Conservation (phyloP, 805 yeast species). For the Yamadazyma phyllophila region DNA sequence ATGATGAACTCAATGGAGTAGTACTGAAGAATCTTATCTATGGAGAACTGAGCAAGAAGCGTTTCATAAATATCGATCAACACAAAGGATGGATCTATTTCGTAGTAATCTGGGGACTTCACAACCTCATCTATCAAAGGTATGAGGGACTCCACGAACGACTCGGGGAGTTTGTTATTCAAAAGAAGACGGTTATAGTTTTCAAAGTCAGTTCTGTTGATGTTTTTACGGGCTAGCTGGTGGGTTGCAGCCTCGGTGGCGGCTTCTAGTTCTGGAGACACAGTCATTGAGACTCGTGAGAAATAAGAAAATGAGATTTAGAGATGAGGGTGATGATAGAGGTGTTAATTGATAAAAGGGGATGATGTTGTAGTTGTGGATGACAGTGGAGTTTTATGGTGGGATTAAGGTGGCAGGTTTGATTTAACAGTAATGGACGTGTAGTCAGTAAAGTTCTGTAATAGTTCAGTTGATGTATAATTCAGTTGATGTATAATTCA, state of each 20-base stretch:
- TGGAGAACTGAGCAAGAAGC: slow-evolving; percentile 3
- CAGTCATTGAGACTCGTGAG: slow-evolving; percentile 5
- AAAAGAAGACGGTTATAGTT: slow-evolving; percentile 1
- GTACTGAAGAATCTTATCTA: slow-evolving; percentile 2
- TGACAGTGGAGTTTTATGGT: no score
- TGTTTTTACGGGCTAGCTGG: background rate
- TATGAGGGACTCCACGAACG: slow-evolving; percentile 1
- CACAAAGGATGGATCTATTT: slow-evolving; percentile 5
- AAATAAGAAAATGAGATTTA: background rate
- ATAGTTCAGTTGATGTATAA: no score
- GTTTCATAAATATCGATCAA: slow-evolving; percentile 6
- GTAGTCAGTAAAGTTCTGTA: no score
- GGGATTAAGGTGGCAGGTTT: no score
- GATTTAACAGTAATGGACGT: no score
- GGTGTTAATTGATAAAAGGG: no score
- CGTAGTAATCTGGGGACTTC: slow-evolving; percentile 5
- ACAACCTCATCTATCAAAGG: slow-evolving; percentile 3
- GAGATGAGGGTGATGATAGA: background rate
- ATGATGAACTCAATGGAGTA: slow-evolving; percentile 17
- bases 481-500: no score
- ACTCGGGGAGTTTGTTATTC: background rate
- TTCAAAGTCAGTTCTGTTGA: slow-evolving; percentile 4
- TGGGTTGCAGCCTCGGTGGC: slow-evolving; percentile 1
- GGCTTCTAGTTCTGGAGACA: slow-evolving; percentile 7
- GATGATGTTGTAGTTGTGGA: no score